phyloP scores from a whole-genome alignment of 139 green algal genomes.

The Coelastrella sp. region DNA sequence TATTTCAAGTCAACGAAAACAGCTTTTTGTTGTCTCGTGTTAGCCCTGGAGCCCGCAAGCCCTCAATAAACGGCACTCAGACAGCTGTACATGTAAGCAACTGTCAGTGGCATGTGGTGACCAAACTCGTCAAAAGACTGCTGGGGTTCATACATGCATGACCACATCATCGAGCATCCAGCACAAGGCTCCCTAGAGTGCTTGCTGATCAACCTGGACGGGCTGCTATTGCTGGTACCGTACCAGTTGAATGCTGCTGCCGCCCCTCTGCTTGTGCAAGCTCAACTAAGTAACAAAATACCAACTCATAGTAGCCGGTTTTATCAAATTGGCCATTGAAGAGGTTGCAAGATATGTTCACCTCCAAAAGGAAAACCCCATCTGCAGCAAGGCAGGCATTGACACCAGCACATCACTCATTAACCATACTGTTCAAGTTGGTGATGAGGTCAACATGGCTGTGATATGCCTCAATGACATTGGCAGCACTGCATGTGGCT shows the following conservation, averaged over 20 bases:
- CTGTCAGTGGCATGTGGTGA: no score
- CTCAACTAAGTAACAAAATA: constrained; percentile 1
- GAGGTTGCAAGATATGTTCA: constrained; percentile 56
- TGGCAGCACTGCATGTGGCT: no score
- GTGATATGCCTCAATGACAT: no score
- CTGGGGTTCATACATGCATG: no score
- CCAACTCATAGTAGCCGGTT: background rate
- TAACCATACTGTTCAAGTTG: background rate
- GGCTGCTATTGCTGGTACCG: no score
- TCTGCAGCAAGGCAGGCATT: background rate
- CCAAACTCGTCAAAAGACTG: no score
- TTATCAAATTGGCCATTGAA: constrained; percentile 48
- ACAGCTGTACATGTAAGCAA: no score
- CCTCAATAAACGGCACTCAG: no score
- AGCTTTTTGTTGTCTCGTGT: no score
- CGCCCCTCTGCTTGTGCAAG: background rate
- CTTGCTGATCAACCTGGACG: background rate
- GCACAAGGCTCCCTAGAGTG: background rate
- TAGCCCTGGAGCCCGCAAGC: no score
- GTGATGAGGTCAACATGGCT: background rate
- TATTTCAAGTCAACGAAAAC: no score
- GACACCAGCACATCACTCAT: background rate
- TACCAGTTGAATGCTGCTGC: background rate
- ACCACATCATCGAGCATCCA: background rate
- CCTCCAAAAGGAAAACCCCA: constrained; percentile 47